Percentiles rank a stretch among this genome's conserved stretches.
These are phyloP conservation scores for Neurospora sp. DNA, from an alignment of 2,329 filamentous ascomycete species.

Conservation along the genomic window DNA sequence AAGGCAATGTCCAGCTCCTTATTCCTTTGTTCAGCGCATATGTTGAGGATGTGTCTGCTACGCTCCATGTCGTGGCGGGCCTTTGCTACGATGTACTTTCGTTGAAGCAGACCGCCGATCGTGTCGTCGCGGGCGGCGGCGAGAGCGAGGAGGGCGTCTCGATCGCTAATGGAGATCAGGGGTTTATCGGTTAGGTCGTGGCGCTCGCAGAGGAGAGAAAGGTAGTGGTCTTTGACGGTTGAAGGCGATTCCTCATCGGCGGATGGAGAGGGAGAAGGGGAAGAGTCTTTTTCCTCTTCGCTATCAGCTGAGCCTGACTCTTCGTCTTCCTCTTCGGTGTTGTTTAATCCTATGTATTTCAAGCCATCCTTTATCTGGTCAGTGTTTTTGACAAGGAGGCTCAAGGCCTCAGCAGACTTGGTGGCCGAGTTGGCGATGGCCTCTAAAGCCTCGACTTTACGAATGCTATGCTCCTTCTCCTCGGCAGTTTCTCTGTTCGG, in stretches of 20 bases:
- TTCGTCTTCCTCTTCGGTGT: neutral
- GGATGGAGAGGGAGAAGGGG: neutral
- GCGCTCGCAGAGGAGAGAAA: neutral
- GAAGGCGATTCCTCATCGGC: neutral
- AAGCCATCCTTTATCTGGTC: neutral
- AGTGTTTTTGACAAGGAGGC: neutral
- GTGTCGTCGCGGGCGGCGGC: neutral
- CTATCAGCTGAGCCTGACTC: neutral
- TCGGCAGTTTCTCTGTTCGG: neutral
- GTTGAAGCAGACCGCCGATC: neutral
- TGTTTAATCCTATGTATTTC: neutral
- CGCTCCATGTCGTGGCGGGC: neutral
- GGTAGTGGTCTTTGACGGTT: neutral
- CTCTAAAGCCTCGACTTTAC: neutral
- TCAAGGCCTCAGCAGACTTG: neutral
- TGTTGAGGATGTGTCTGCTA: neutral
- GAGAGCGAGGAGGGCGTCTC: neutral
- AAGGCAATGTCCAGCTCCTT: neutral
- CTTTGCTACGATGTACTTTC: neutral
- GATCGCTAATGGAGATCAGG: neutral
- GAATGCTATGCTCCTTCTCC: neutral
- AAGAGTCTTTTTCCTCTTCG: neutral
- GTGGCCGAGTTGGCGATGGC: neutral
- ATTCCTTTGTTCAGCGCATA: neutral
- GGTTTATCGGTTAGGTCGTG: neutral